Evolutionary conservation across 257 asterid species (phyloP), one percentile per base, ranked within the genome.

Genomic region (Datura wrightii): DNA sequence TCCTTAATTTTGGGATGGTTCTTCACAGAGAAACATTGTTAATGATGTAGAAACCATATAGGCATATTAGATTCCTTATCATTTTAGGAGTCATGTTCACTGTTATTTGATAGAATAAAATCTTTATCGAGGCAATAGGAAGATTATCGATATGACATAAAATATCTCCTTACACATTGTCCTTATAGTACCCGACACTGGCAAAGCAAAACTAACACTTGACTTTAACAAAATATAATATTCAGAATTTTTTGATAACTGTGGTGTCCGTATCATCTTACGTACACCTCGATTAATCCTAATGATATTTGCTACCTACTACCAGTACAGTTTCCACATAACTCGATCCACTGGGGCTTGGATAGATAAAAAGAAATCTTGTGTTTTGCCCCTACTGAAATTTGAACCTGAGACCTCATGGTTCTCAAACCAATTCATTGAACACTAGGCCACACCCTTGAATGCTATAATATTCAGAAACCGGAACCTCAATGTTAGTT

Each of bases 401-500:
- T 63, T 63, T 62, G 16, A 62, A 62, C 11, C 13, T 62, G 70
- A 59, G 66, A 39, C 54, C 54, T 48, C 10, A 48, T 48, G 54
- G 13, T 48, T 48, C 54, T 48, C 13, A 1, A 48, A 2, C 54
- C 3, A 48, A 3, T 48, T 48, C 53, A 48, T 39, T 48, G 53
- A 48, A 48, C 3, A 48, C 53, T 48, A 48, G 13, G 53, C 53
- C 53, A 48, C 53, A 48, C 53, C 13, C 53, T 48, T 48, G 53
- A 13, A 13, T 48, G 53, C 53, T 53, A 52, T 53, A 53, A 41
- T 15, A 67, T 67, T 36, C 16, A 4, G 50, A 67, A 67, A 39
- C 63, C 4, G 46, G 65, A 80, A 78, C 85, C 54, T 84, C 90
- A 54, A 84, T 82, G 53, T 72, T 85, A 48, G 84, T 8, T 62